phyloP scores from a whole-genome alignment of 768 basidiomycete genomes.

The Vishniacozyma victoriae region DNA sequence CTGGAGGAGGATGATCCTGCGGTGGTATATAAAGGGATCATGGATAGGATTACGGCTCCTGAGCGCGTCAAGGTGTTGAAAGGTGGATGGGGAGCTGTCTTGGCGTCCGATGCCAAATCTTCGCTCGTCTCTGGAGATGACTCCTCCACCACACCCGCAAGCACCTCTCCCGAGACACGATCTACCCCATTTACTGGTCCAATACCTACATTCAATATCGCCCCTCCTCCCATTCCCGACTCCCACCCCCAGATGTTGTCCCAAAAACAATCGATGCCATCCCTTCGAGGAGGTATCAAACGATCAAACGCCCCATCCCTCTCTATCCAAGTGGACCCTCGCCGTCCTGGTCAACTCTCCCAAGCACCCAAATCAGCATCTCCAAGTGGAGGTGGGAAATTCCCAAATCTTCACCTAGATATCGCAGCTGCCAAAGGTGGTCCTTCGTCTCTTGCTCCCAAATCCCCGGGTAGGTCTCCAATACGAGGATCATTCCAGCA shows the following conservation, averaged over 20 bases:
- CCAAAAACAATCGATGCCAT: constrained; percentile 37
- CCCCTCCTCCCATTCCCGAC: constrained; percentile 22
- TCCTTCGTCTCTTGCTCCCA: too few relatives aligned
- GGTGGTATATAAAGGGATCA: constrained; percentile 11
- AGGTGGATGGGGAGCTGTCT: constrained; percentile 34
- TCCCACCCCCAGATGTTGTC: constrained; percentile 7
- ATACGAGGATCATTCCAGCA: constrained; percentile 20
- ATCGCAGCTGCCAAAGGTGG: too few relatives aligned
- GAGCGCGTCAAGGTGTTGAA: constrained; percentile 15
- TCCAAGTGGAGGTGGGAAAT: too few relatives aligned
- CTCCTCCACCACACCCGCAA: constrained; percentile 34
- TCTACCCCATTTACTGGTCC: constrained; percentile 60
- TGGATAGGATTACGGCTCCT: constrained; percentile 6
- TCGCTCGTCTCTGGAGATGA: constrained; percentile 13
- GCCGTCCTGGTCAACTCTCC: neutral
- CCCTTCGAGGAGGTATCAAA: constrained; percentile 53
- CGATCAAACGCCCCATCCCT: constrained; percentile 49
- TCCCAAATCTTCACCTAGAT: too few relatives aligned
- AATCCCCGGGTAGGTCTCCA: constrained; percentile 6
- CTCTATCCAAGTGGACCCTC: constrained; percentile 10
- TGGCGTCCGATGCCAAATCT: constrained; percentile 1
- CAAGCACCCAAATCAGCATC: constrained; percentile 26
- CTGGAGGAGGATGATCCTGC: constrained; percentile 20
- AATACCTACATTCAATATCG: constrained; percentile 7
- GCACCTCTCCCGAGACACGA: constrained; percentile 58